Evolutionary conservation across 495 filamentous ascomycete species (phyloP).

Genomic region (Aspergillus panamensis): DNA sequence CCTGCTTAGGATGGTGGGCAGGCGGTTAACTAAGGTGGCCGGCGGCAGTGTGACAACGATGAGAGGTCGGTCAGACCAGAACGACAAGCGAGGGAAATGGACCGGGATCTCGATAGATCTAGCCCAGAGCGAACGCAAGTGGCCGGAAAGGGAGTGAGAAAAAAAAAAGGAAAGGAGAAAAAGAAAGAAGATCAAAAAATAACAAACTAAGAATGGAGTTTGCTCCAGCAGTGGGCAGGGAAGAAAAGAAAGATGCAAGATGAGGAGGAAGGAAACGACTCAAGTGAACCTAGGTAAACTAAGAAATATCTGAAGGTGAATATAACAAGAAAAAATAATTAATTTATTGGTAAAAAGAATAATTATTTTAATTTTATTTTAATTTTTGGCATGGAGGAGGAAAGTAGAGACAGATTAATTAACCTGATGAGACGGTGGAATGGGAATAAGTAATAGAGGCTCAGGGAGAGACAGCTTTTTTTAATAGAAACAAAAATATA

Average conservation of each 20-base stretch:
- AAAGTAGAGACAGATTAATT: conserved; percentile 4
- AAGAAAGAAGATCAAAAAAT: conserved; percentile 5
- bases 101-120: conserved; percentile 21
- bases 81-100: conserved; percentile 32
- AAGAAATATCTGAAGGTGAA: neutral
- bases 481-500: neutral
- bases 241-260: conserved; percentile 12
- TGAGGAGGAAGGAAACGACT: neutral
- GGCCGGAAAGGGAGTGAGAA: conserved; percentile 13
- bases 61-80: conserved; percentile 28
- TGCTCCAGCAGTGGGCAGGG: neutral
- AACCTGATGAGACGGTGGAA: conserved; percentile 16
- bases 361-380: conserved; percentile 3
- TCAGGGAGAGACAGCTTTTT: no score
- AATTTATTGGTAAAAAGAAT: conserved; percentile 10
- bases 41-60: conserved; percentile 34
- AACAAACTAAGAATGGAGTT: conserved; percentile 7
- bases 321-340: neutral
- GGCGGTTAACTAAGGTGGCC: conserved; percentile 27
- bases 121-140: conserved; percentile 17
- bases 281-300: neutral
- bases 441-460: neutral
- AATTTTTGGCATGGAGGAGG: conserved; percentile 1
- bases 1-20: conserved; percentile 11
- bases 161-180: conserved; percentile 12